phyloP scores from a whole-genome alignment of 768 basidiomycete genomes.

The Terana coerulea region DNA sequence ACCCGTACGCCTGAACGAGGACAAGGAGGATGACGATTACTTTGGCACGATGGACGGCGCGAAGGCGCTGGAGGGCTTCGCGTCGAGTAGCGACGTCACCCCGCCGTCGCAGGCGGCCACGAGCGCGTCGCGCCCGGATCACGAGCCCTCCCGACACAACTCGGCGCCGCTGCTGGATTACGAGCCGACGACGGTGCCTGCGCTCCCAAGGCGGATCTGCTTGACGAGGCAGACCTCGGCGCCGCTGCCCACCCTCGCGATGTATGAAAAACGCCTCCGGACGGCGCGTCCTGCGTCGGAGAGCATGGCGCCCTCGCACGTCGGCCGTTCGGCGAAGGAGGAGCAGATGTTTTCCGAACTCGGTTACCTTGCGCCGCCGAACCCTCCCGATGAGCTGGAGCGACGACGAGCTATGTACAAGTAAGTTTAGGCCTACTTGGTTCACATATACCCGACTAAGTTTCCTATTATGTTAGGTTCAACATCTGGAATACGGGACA shows the following conservation, averaged over 20 bases:
- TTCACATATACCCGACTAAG: background rate
- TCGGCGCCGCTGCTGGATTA: constrained; percentile 28
- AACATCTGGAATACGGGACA: constrained; percentile 85
- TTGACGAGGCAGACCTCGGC: constrained; percentile 63
- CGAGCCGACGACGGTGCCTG: constrained; percentile 38
- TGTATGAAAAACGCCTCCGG: constrained; percentile 27
- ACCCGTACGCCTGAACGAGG: constrained; percentile 16
- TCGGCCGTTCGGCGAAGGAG: constrained; percentile 56
- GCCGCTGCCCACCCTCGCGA: constrained; percentile 48
- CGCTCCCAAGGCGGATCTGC: constrained; percentile 47
- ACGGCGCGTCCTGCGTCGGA: constrained; percentile 20
- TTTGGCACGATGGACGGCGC: constrained; percentile 21
- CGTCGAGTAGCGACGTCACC: background rate
- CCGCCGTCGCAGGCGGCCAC: background rate
- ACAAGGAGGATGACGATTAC: constrained; percentile 27
- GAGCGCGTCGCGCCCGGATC: background rate
- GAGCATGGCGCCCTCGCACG: constrained; percentile 26
- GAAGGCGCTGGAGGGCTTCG: background rate
- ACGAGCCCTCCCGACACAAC: constrained; percentile 22
- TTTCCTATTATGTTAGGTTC: constrained; percentile 52
- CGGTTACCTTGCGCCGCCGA: constrained; percentile 75
- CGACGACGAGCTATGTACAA: constrained; percentile 83
- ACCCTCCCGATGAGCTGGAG: constrained; percentile 81
- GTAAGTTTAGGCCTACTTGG: constrained; percentile 31
- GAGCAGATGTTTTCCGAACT: constrained; percentile 61